Evolutionary conservation across 1,284 basidiomycete genomes (phyloP), one percentile per base, ranked within the genome.

Genomic region (Irpex rosettiformis): DNA sequence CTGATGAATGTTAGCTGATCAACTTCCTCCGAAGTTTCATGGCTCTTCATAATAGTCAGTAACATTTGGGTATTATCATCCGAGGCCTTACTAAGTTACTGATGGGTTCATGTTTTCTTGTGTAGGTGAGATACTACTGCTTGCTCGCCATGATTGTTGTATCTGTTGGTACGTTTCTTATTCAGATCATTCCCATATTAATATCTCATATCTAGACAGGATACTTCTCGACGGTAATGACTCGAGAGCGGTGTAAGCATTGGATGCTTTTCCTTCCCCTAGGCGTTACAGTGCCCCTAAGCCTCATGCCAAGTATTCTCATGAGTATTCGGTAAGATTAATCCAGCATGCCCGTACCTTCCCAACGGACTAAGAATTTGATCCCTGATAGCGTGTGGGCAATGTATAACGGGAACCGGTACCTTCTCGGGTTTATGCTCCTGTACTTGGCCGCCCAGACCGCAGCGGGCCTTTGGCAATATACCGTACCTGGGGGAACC

Each of bases 41-140:
- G 27, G 25, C 27, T 59, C 53, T 43, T 54, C 52, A 8, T 58
- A 25, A 29, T 52, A 10, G 22, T 54, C 5, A 7, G 47, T n/a
- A n/a, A n/a, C 55, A 8, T 56, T 18, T 28, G 47, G 37, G 11
- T 7, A 11, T 16, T 18, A n/a, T 22, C 16, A 8, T 21, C 33
- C 16, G 27, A 40, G 3, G 11, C 27, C 21, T 1, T 33, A 27
- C 27, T 18, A 24, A 40, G n/a, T 40, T n/a, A 40, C 13, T 40
- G n/a, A 40, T 40, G 11, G 37, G n/a, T n/a, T n/a, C n/a, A n/a
- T n/a, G n/a, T n/a, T n/a, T 16, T 0, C 11, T 40, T 11, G 37
- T 3, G 13, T 21, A 24, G 48, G 27, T 47, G 21, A 21, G 48
- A 25, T 51, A 51, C 24, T 51, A 51, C 27, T 51, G n/a, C 24